phyloP scores from a whole-genome alignment of 257 asterid species.

The Solanum neorickii region DNA sequence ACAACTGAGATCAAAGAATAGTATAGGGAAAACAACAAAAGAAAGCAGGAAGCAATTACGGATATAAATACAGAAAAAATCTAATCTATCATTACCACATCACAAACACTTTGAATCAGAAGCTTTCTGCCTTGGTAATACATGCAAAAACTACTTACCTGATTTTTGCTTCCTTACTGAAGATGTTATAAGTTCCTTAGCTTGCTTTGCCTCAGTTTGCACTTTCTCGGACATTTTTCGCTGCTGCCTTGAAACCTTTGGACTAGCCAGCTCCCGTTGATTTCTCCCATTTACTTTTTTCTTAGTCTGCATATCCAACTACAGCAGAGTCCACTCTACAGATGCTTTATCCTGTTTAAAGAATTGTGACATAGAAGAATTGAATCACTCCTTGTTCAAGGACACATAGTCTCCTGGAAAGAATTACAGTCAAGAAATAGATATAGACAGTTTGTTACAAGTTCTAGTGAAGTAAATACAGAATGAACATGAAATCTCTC shows the following conservation, averaged over 20 bases:
- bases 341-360: slow-evolving; percentile 10
- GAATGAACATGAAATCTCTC: not conserved
- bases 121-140: not conserved
- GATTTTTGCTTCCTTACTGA: slow-evolving; percentile 80
- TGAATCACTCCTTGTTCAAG: not conserved
- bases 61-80: not conserved
- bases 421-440: not conserved
- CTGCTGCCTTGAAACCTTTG: slow-evolving; percentile 53
- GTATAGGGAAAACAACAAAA: not conserved
- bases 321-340: slow-evolving; percentile 8
- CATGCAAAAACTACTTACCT: slow-evolving; percentile 28
- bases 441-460: not conserved
- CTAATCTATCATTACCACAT: not conserved
- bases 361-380: not conserved
- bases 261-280: slow-evolving; percentile 49
- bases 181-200: slow-evolving; percentile 70
- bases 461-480: not conserved
- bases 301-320: slow-evolving; percentile 61
- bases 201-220: slow-evolving; percentile 57
- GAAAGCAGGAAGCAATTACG: not conserved
- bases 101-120: not conserved
- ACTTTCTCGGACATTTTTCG: slow-evolving; percentile 48
- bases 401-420: not conserved
- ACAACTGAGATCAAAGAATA: not conserved
- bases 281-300: slow-evolving; percentile 40